Evolutionary conservation across 2,329 filamentous ascomycete genomes (phyloP).

Genomic region (Macroventuria anomochaeta): DNA sequence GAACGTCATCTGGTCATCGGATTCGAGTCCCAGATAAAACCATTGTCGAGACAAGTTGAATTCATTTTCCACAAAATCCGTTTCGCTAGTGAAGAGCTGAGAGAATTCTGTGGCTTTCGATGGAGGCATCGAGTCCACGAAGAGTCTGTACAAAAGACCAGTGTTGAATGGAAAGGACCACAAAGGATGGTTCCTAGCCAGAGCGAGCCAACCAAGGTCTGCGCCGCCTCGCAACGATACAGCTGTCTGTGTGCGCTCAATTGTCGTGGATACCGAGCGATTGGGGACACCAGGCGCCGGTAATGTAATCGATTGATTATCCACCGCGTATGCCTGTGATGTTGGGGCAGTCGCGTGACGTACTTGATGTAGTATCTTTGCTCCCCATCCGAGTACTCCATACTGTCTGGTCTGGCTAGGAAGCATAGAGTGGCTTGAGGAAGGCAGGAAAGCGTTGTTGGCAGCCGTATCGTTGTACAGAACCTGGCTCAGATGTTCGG

Average conservation of each 20-base stretch:
- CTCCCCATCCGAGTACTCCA: conserved; percentile 14
- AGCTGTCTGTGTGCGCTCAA: not conserved
- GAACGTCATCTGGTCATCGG: not conserved
- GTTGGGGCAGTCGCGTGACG: conserved; percentile 19
- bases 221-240: conserved; percentile 24
- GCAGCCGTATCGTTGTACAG: conserved; percentile 26
- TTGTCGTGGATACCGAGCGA: not conserved
- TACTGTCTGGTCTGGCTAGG: conserved; percentile 7
- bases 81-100: not conserved
- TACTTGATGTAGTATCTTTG: conserved; percentile 10
- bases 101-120: not conserved
- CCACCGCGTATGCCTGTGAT: not conserved
- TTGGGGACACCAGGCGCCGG: not conserved
- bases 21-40: not conserved
- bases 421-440: conserved; percentile 7
- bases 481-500: conserved; percentile 35
- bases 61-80: not conserved
- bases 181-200: not conserved
- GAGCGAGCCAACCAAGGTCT: not conserved
- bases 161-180: conserved; percentile 1
- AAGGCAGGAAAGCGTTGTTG: not conserved
- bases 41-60: not conserved
- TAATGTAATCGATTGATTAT: not conserved
- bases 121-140: not conserved
- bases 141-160: not conserved